Conservation (phyloP, 1,139 yeast genomes). For the Blastobotrys raffinosifermentans region DNA sequence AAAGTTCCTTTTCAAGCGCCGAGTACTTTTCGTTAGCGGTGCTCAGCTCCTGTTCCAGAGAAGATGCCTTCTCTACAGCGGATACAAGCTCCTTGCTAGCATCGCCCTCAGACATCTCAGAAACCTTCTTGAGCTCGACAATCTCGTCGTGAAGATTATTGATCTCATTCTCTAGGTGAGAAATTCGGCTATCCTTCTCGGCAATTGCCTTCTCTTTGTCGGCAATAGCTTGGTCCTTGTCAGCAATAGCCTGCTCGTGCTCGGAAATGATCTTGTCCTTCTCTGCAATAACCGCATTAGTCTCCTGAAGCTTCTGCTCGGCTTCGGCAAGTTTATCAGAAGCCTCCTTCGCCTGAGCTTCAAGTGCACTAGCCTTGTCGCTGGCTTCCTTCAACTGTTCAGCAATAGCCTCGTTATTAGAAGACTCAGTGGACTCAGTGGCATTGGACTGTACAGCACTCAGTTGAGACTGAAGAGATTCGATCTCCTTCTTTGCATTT, state of each 20-base stretch:
- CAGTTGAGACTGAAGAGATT: conserved; percentile 19
- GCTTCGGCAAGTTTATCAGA: conserved; percentile 29
- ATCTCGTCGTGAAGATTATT: conserved; percentile 22
- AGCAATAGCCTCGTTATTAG: conserved; percentile 15
- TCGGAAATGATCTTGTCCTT: conserved; percentile 24
- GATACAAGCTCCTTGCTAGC: no score
- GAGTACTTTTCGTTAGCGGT: conserved; percentile 10
- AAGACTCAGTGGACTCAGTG: conserved; percentile 10
- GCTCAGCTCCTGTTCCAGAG: conserved; percentile 9
- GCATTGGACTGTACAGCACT: conserved; percentile 17
- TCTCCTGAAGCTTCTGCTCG: conserved; percentile 20
- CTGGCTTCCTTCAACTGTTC: conserved; percentile 21
- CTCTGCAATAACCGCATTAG: conserved; percentile 22
- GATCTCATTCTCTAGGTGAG: conserved; percentile 23
- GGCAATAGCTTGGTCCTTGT: conserved; percentile 1
- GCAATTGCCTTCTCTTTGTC: conserved; percentile 12
- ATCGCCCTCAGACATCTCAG: no score
- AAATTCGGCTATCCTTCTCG: conserved; percentile 23
- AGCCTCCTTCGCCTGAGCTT: conserved; percentile 11
- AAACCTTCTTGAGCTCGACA: conserved; percentile 16
- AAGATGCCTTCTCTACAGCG: conserved; percentile 7
- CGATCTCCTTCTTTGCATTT: conserved; percentile 14
- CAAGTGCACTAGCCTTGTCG: conserved; percentile 16
- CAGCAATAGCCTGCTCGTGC: conserved; percentile 14
- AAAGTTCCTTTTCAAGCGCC: conserved; percentile 5